Base-by-base conservation (phyloP, 192 early-diverging fungal genomes). In the Tieghemiomyces parasiticus region DNA sequence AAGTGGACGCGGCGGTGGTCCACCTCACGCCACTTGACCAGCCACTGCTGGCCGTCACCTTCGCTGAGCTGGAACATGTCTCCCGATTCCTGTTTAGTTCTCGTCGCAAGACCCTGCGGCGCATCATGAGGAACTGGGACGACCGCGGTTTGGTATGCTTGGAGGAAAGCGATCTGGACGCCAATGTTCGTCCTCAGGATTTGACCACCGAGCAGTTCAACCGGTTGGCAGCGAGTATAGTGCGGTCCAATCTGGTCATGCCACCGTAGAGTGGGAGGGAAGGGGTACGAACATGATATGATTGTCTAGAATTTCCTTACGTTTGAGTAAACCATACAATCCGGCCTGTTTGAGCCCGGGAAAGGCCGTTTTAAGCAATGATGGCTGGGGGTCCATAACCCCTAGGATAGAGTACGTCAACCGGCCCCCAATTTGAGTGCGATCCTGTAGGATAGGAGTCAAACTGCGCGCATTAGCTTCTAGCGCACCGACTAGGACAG, bases 1-100 rank as follows among this genome's bases (percentile, higher is more conserved):
- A 75, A 59, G 81, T 89, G 16, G 80, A 89, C 64, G 87, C 85
- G 20, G 72, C 75, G 16, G 78, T 89, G 4, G 74, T 89, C n/a
- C 83, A 83, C 52, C 70, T 89, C 33, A 71, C 67, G 31, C 80
- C 79, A 30, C 68, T 77, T 28, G 59, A 58, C 14, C 48, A 71
- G 3, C 73, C 74, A 25, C 48, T 76, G 22, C 63, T 79, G 32
- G 66, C 53, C 70, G 77, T 74, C 14, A 76, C 79, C 24, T 63
- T 81, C 22, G 45, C 66, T 0, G 75, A 67, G n/a, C 63, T 87
- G 20, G 85, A 87, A 61, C 71, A 80, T 45, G 65, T 85, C 3
- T 66, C 74, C 22, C 65, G 82, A 30, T 79, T 74, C 60, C 72
- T 76, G 58, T 89, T 86, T 69, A 82, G 79, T 61, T 82, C 84